These are phyloP conservation scores for Phialophora verrucosa DNA, from an alignment of 2,329 filamentous ascomycete genomes.

Conservation along the genomic window DNA sequence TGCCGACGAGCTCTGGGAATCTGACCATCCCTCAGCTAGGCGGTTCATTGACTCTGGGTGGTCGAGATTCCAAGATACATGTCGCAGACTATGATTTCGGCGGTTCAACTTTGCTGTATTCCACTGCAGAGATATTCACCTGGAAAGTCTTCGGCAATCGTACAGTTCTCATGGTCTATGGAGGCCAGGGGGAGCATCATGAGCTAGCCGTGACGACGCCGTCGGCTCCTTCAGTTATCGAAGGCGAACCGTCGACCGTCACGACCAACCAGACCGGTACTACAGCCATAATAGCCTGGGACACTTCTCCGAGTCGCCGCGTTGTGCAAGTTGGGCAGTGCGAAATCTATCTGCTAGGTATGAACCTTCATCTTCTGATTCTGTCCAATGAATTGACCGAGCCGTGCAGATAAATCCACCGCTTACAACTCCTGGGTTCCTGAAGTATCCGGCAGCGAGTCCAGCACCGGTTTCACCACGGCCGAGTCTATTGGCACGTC, in stretches of 20 bases:
- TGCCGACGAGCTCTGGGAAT: constrained; percentile 53
- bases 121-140: constrained; percentile 53
- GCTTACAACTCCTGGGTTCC: constrained; percentile 55
- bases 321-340: constrained; percentile 48
- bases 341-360: constrained; percentile 41
- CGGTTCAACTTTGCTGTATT: constrained; percentile 51
- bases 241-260: constrained; percentile 8
- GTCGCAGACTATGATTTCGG: constrained; percentile 51
- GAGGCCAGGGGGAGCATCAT: constrained; percentile 48
- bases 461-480: constrained; percentile 48
- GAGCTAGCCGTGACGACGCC: constrained; percentile 47
- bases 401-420: constrained; percentile 43
- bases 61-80: constrained; percentile 54
- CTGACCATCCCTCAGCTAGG: constrained; percentile 51
- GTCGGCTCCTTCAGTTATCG: constrained; percentile 6
- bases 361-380: not conserved
- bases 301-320: constrained; percentile 56
- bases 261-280: constrained; percentile 4
- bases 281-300: constrained; percentile 56
- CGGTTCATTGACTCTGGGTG: constrained; percentile 47
- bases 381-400: not conserved
- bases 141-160: constrained; percentile 42
- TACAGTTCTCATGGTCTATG: constrained; percentile 50
- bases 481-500: not conserved
- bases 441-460: constrained; percentile 43